Base-by-base conservation (phyloP, 768 basidiomycete genomes). In the Chlorophyllum brunneum region DNA sequence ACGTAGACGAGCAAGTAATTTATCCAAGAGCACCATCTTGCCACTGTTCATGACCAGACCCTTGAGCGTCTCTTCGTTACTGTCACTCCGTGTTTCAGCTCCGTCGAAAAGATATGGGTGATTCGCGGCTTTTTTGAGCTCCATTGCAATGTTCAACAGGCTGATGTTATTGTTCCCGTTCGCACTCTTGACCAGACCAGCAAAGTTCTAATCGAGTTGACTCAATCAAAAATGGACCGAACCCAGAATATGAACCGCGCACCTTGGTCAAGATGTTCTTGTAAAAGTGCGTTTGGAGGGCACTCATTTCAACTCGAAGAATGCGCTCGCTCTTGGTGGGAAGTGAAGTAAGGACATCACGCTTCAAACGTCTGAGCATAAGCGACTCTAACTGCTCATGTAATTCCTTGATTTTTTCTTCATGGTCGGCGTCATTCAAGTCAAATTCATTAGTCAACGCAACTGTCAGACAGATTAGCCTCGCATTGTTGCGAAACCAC, bases 261-360 rank as follows among this genome's bases (percentile, higher is more conserved):
- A 86, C 91, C 82, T 88, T 94, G 30, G 93, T 93, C 57, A 97
- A 70, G 61, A 98, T 98, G 67, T 97, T 98, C 78, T 98, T 98
- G 77, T 99, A 99, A 64, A 95, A 98, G 65, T 94, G 94, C 5
- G 92, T 95, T 69, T 98, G 95, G 65, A 98, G 81, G 46, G 90
- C 82, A 64, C 85, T 88, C 95, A 98, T 95, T 75, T 99, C 97
- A 26, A 98, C 95, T 16, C 97, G 85, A 39, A 99, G 74, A 59
- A 98, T 99, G 33, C 94, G 88, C 71, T 99, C 97, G 67, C 92
- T 95, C 81, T 99, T 99, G 8, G 95, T 94, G 4, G 97, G 97
- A 44, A 99, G 72, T 36, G 90, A 92, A 53, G 95, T 97, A 55
- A 98, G 82, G 9, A 99, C 97, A 63, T 99, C 97, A 54, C 86